Evolutionary conservation across 2,329 filamentous ascomycete genomes (phyloP), one percentile per base, ranked within the genome.

Genomic region (Alternaria gansuensis): DNA sequence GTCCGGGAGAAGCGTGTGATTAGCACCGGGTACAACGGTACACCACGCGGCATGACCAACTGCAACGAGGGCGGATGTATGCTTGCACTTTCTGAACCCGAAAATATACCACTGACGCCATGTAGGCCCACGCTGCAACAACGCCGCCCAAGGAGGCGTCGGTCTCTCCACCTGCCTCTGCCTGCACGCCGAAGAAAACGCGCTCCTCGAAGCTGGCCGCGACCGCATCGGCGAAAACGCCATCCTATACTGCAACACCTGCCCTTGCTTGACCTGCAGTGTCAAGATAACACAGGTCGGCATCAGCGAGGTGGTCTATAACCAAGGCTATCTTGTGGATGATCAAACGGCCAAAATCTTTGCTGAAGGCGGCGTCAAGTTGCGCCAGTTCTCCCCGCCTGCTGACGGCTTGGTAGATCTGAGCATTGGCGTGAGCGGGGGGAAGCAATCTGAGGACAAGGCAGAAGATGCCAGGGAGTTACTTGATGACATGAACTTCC

Each of bases 231-330:
- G 92, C 21, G 90, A 92, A 54, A 91, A 89, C 4, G 87, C 91
- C 36, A 90, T 92, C 49, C 81, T 99, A 26, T 99, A 97, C 79
- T 97, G 93, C 78, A 92, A 97, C 75, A 97, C 93, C 0, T 99
- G 95, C 78, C 95, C 95, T 4, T 99, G 95, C 76, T 82, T 99
- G 77, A 99, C 95, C 2, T 99, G 95, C 79, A 97, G 92, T 71
- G 96, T 99, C 82, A 99, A 99, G 82, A 98, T 99, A 72, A 91
- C 92, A 23, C 95, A 99, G 80, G 92, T 98, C 7, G 95, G 95
- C 17, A 97, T 99, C 66, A 88, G 87, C 40, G 95, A 99, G 82
- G 95, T 99, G 13, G 93, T 99, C 13, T 99, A 97, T 72, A 93
- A 88, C 65, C 90, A 96, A 74, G 88, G 90, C 26, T 99, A 99